Evolutionary conservation across 805 yeast genomes (phyloP).

Genomic region (Ogataea zsoltii): DNA sequence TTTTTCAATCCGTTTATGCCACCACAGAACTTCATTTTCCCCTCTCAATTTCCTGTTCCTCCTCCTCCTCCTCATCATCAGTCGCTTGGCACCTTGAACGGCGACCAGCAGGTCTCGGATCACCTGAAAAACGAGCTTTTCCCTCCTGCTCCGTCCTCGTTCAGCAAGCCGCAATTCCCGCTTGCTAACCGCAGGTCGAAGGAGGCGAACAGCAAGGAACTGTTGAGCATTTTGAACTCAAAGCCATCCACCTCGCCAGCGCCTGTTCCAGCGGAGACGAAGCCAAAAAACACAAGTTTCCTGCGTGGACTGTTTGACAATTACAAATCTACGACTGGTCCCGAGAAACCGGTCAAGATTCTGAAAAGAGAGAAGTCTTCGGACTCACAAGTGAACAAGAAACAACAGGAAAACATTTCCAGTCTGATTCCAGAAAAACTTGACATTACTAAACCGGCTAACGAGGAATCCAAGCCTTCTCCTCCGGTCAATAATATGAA

Average conservation of each 20-base stretch:
- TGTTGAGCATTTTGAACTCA: constrained; percentile 31
- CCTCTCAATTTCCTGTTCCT: constrained; percentile 21
- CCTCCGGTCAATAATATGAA: constrained; percentile 1
- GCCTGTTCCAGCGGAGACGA: neutral
- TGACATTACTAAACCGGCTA: constrained; percentile 21
- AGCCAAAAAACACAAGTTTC: constrained; percentile 17
- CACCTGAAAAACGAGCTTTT: constrained; percentile 13
- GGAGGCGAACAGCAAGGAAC: constrained; percentile 34
- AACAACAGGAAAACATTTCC: neutral
- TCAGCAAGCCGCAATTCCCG: constrained; percentile 34
- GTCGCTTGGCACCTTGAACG: constrained; percentile 6
- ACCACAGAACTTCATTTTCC: constrained; percentile 18
- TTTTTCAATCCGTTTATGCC: constrained; percentile 28
- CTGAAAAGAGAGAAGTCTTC: constrained; percentile 18
- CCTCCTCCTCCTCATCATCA: constrained; percentile 15
- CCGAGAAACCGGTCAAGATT: constrained; percentile 8
- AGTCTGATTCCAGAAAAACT: neutral
- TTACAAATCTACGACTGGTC: constrained; percentile 7
- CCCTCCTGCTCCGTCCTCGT: constrained; percentile 35
- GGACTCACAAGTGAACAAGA: neutral
- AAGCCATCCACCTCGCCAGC: constrained; percentile 14
- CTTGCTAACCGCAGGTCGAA: constrained; percentile 31
- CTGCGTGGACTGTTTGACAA: constrained; percentile 22
- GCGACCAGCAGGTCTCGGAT: constrained; percentile 9
- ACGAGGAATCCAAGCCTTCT: constrained; percentile 7